phyloP scores from a whole-genome alignment of 1,284 basidiomycete genomes.

The Hymenochaete sp. region DNA sequence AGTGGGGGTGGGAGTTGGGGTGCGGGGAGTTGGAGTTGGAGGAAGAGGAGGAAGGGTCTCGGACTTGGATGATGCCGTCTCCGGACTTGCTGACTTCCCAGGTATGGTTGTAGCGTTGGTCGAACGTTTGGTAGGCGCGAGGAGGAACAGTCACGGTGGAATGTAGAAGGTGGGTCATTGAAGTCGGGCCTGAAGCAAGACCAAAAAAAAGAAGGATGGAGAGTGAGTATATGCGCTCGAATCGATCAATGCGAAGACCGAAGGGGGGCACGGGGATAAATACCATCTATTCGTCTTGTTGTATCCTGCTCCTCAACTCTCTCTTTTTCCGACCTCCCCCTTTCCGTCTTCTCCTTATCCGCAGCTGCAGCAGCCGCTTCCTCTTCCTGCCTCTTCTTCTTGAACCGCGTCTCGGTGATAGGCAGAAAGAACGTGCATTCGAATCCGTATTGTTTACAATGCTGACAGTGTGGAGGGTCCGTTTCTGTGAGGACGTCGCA shows the following conservation, averaged over 20 bases:
- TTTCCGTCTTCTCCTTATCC: conserved; percentile 31
- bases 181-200: conserved; percentile 63
- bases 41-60: conserved; percentile 51
- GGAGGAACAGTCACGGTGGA: conserved; percentile 80
- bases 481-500: conserved; percentile 70
- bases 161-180: conserved; percentile 79
- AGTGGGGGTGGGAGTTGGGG: conserved; percentile 56
- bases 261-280: not conserved
- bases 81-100: conserved; percentile 78
- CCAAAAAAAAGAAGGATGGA: not conserved
- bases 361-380: conserved; percentile 38
- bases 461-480: conserved; percentile 73
- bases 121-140: conserved; percentile 78
- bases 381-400: conserved; percentile 81
- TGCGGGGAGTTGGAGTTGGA: conserved; percentile 58
- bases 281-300: conserved; percentile 19
- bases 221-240: not conserved
- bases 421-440: conserved; percentile 97
- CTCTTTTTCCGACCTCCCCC: not conserved
- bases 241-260: not conserved
- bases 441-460: conserved; percentile 83
- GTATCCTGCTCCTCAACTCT: conserved; percentile 25
- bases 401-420: conserved; percentile 96
- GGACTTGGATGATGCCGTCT: conserved; percentile 83
- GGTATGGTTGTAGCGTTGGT: conserved; percentile 73